These are phyloP conservation scores for Capronia coronata DNA, from an alignment of 2,329 filamentous ascomycete genomes.

Conservation along the genomic window DNA sequence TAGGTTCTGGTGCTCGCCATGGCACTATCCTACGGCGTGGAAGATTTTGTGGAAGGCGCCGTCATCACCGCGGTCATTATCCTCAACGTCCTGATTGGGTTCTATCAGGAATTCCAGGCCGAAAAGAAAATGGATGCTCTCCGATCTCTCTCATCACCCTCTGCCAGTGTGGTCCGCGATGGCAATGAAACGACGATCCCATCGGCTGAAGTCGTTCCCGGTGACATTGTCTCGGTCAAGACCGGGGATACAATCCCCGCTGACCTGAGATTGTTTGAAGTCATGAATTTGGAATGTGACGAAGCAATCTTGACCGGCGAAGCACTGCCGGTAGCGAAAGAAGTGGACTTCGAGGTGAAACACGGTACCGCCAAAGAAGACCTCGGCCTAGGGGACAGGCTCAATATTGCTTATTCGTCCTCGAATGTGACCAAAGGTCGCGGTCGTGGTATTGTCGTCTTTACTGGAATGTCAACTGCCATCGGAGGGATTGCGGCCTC, in stretches of 20 bases:
- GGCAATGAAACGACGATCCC: constrained; percentile 48
- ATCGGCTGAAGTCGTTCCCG: constrained; percentile 54
- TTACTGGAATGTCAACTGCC: constrained; percentile 56
- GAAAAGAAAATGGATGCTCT: constrained; percentile 56
- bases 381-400: constrained; percentile 50
- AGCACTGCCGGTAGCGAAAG: constrained; percentile 54
- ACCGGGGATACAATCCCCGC: constrained; percentile 55
- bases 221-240: constrained; percentile 48
- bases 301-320: constrained; percentile 58
- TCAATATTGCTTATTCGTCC: constrained; percentile 57
- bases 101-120: constrained; percentile 55
- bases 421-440: constrained; percentile 56
- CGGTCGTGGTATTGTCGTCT: constrained; percentile 52
- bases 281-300: constrained; percentile 69
- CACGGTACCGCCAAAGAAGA: constrained; percentile 32
- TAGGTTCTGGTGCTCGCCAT: constrained; percentile 61
- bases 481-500: constrained; percentile 55
- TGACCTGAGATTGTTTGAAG: constrained; percentile 49
- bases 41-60: constrained; percentile 53
- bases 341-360: constrained; percentile 34
- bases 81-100: constrained; percentile 53
- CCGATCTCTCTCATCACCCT: constrained; percentile 50
- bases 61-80: constrained; percentile 55
- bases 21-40: constrained; percentile 53
- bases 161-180: constrained; percentile 51